Percentiles rank a stretch among this genome's conserved stretches.
phyloP scores from a whole-genome alignment of 345 rosid species.

The Euphorbia tirucalli region DNA sequence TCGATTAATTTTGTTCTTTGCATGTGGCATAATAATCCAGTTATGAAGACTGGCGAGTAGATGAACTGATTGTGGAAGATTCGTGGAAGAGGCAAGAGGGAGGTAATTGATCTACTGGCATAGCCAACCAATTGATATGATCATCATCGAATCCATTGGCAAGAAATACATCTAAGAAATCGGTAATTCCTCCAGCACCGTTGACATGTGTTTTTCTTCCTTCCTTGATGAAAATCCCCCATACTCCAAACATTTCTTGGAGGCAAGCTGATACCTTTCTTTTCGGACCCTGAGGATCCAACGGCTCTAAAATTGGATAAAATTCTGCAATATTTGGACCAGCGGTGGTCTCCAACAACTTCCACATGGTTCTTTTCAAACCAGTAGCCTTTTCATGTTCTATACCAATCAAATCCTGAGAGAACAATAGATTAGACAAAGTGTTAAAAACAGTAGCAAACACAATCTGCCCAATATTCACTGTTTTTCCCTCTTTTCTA shows the following conservation, averaged over 20 bases:
- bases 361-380: no score
- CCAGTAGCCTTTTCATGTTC: background rate
- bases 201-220: conserved; percentile 8
- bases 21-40: conserved; percentile 29
- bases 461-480: no score
- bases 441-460: no score
- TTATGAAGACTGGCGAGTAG: conserved; percentile 85
- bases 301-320: conserved; percentile 5
- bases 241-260: background rate
- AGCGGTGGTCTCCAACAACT: background rate
- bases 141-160: no score
- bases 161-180: conserved; percentile 22
- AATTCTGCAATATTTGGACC: conserved; percentile 3
- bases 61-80: conserved; percentile 87
- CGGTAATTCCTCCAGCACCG: background rate
- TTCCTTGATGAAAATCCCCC: conserved; percentile 17
- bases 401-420: background rate
- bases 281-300: conserved; percentile 20
- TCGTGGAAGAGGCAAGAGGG: conserved; percentile 97
- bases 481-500: no score
- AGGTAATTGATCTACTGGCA: conserved; percentile 50
- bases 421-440: conserved; percentile 8
- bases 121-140: conserved; percentile 18
- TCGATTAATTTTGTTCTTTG: background rate
- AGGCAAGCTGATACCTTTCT: background rate